Conservation (phyloP, 2,329 filamentous ascomycete species). For the Fusarium subtropicale region DNA sequence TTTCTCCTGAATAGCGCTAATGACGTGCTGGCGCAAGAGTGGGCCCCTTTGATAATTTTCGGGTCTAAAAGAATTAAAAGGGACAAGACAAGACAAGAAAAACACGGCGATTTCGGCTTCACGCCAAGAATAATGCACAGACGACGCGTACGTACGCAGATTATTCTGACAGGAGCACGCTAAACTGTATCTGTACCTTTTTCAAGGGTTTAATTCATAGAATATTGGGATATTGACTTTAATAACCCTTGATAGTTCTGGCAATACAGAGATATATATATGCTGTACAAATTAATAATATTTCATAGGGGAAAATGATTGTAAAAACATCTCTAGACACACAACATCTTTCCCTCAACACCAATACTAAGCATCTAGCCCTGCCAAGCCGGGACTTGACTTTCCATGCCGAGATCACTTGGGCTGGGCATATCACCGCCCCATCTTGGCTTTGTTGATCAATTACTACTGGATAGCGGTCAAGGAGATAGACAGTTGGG, state of each 20-base stretch:
- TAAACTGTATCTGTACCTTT: not conserved
- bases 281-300: not conserved
- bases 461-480: not conserved
- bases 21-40: conserved; percentile 32
- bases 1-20: conserved; percentile 22
- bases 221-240: not conserved
- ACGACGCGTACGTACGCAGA: conserved; percentile 13
- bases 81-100: not conserved
- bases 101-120: conserved; percentile 23
- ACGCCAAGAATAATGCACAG: conserved; percentile 26
- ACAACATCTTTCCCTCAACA: not conserved
- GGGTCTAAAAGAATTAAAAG: not conserved
- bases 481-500: not conserved
- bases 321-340: too few relatives aligned
- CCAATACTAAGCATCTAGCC: not conserved
- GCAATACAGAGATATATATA: not conserved
- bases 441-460: not conserved
- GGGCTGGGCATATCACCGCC: not conserved
- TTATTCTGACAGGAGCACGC: not conserved
- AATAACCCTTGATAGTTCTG: not conserved
- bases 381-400: conserved; percentile 22
- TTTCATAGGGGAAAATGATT: not conserved
- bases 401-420: conserved; percentile 12
- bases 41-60: conserved; percentile 6
- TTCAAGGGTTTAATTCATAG: not conserved